Base-by-base conservation (phyloP, 2,329 filamentous ascomycete species). In the Pseudogymnoascus destructans region DNA sequence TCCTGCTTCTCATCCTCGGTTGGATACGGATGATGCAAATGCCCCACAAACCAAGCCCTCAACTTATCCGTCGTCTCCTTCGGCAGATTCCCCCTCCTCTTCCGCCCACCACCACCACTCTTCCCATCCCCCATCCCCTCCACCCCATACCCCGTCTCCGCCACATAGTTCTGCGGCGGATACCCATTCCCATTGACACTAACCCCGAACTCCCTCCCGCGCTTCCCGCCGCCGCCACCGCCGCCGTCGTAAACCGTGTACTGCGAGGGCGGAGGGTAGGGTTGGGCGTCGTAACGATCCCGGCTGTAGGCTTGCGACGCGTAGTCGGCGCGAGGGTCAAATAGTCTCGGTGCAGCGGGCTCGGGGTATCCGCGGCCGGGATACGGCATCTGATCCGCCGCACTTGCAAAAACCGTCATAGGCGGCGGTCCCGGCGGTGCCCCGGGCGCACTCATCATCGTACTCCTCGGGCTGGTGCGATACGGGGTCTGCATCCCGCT, bases 1-100 rank as follows among this genome's bases (percentile, higher is more conserved):
- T 87, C 81, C 67, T 91, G 82, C 71, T 95, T 95, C 73, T 95
- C 86, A 62, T 95, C 88, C 70, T 95, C 88, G 3, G 84, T 90
- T 1, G 89, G 89, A 68, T 95, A 95, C 0, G 89, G 89, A 67
- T 93, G 89, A 61, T 83, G 77, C 6, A 90, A 71, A 70, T 93
- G 86, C n/a, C 78, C 77, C 57, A 84, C 72, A 63, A 95, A 91
- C 90, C 90, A 95, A 0, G 80, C 75, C 58, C 87, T 81, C 38
- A 95, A 75, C 63, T 87, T 84, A 68, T 91, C 87, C 0, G 89
- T 95, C 0, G 89, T 88, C 58, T 90, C 86, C 68, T 95, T 95
- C n/a, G 90, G 90, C 2, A 95, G 76, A 67, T 95, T 95, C 1
- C 90, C 90, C 36, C 90, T 79, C 57, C 89, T 78, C 69, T 82